Evolutionary conservation across 2,329 filamentous ascomycete genomes (phyloP).

Genomic region (Cryphonectria parasitica): DNA sequence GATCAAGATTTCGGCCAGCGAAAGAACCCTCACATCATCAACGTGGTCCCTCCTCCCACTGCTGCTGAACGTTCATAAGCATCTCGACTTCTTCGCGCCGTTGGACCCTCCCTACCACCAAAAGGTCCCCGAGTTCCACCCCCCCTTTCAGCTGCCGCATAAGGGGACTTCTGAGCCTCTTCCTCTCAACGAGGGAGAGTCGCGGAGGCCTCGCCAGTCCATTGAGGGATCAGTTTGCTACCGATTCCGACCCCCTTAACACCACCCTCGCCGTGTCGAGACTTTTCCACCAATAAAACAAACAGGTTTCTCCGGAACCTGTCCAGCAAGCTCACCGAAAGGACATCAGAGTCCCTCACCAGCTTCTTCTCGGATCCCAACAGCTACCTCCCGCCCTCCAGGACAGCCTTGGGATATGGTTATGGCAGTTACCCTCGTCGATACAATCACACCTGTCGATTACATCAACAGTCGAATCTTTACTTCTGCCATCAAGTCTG

Average conservation of each 20-base stretch:
- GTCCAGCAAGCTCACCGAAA: constrained; percentile 21
- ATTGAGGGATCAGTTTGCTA: constrained; percentile 89
- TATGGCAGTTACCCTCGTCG: constrained; percentile 65
- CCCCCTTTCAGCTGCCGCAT: constrained; percentile 96
- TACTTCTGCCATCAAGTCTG: constrained; percentile 39
- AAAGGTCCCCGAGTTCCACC: constrained; percentile 57
- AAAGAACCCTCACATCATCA: constrained; percentile 69
- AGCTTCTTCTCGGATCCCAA: constrained; percentile 29
- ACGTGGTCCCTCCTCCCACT: constrained; percentile 63
- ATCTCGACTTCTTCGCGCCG: constrained; percentile 51
- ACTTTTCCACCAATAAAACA: constrained; percentile 15
- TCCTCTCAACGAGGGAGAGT: constrained; percentile 99
- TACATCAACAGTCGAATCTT: constrained; percentile 54
- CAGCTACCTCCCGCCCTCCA: constrained; percentile 29
- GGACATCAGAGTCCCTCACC: constrained; percentile 11
- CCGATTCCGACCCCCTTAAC: constrained; percentile 96
- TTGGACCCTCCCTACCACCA: constrained; percentile 53
- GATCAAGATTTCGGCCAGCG: constrained; percentile 72
- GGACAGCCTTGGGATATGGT: constrained; percentile 60
- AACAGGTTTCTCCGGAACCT: constrained; percentile 8
- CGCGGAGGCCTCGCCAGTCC: constrained; percentile 96
- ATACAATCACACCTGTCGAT: constrained; percentile 56
- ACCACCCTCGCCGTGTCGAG: constrained; percentile 43
- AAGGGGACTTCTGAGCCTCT: constrained; percentile 97
- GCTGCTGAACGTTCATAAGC: constrained; percentile 54